Evolutionary conservation across 345 rosid species (phyloP), one percentile per base, ranked within the genome.

Genomic region (Sonneratia alba): DNA sequence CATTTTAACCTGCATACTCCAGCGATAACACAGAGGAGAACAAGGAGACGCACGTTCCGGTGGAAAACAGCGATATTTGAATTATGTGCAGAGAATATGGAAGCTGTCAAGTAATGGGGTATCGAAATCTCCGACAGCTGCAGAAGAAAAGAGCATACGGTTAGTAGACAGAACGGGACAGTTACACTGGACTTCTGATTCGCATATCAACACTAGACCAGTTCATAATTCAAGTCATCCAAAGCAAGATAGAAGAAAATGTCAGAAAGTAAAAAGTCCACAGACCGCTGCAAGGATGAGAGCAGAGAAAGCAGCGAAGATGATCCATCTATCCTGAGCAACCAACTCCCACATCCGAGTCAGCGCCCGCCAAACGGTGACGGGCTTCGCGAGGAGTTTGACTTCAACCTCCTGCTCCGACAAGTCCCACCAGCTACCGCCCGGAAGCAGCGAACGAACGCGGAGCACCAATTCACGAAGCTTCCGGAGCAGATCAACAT

Each of bases 1-100:
- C 87, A 89, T 85, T 76, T 83, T 85, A 81, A 94, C 99, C 97
- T 95, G 97, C 89, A 88, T 77, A 95, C 87, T 85, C 97, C 99
- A 8, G 92, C 89, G 49, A 82, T 71, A 75, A 89, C 76, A 81
- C 97, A 91, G 0, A 91, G 85, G 76, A 84, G 47, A 85, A 91
- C 72, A 88, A 94, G 79, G 64, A 85, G 83, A 59, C 83, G 83
- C 57, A 91, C 88, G 67, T 94, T 94, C 78, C 81, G 74, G 75
- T 73, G 96, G 82, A 94, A 94, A 73, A 89, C 87, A 49, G 87
- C 81, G 49, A 90, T 77, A 76, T 90, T 86, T 69, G 88, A 81
- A 70, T 86, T 87, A 77, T 91, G 91, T 45, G 97, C 96, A 2
- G 97, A 81, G 84, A 94, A 94, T 40, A 94, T 90, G 14, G 99